Evolutionary conservation across 2,329 filamentous ascomycete genomes (phyloP).

Genomic region (Exophiala lecanii-corni): DNA sequence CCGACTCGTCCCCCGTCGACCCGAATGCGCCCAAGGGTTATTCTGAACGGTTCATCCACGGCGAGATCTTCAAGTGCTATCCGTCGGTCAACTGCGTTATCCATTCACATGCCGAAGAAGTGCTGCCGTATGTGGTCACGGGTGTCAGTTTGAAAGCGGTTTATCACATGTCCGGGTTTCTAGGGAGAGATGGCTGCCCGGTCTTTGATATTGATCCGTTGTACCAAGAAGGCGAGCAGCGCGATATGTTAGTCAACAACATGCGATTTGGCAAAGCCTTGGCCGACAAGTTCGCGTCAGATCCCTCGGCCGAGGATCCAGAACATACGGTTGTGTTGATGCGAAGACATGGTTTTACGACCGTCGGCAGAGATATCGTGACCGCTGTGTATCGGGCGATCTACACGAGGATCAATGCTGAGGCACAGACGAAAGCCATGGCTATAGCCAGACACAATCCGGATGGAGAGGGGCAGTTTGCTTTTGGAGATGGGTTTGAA

Average conservation of each 20-base stretch:
- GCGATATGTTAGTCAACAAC: constrained; percentile 39
- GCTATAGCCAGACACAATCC: constrained; percentile 4
- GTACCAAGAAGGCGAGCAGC: constrained; percentile 28
- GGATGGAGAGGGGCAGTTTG: not conserved
- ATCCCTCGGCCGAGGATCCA: constrained; percentile 4
- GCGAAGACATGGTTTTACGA: constrained; percentile 44
- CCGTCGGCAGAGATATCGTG: constrained; percentile 35
- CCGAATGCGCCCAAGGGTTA: constrained; percentile 38
- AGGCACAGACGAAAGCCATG: constrained; percentile 39
- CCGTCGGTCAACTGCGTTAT: constrained; percentile 38
- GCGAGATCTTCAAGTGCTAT: constrained; percentile 44
- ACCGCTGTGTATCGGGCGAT: constrained; percentile 41
- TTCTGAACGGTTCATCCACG: constrained; percentile 45
- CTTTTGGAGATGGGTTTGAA: constrained; percentile 8
- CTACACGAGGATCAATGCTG: constrained; percentile 44
- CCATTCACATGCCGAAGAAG: constrained; percentile 43
- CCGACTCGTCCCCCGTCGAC: constrained; percentile 40
- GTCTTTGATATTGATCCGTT: constrained; percentile 33
- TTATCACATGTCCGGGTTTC: constrained; percentile 44
- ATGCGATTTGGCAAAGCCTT: constrained; percentile 33
- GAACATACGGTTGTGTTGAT: constrained; percentile 41
- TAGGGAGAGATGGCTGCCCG: constrained; percentile 31
- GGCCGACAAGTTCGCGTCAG: constrained; percentile 31
- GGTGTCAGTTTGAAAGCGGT: constrained; percentile 38
- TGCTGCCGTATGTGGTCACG: constrained; percentile 41